A percentile compares a stretch with the other conserved stretches of the same genome.
phyloP scores from a whole-genome alignment of 495 filamentous ascomycete species.

The Penicillium soppii region DNA sequence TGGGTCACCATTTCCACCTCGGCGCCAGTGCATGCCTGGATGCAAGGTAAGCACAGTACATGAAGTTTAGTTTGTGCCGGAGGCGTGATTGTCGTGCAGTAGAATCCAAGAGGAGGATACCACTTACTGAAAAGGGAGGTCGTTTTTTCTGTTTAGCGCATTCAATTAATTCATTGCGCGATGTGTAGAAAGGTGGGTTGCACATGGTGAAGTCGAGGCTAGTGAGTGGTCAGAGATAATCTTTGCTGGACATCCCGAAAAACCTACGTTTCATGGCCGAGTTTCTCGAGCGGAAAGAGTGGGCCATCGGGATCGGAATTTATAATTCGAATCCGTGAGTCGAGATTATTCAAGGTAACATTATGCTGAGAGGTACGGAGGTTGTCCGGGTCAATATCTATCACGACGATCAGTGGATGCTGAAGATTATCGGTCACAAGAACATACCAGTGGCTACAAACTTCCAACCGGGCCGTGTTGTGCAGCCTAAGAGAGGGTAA shows the following conservation, averaged over 20 bases:
- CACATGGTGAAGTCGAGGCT: constrained; percentile 88
- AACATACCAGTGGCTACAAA: constrained; percentile 67
- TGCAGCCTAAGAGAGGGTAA: constrained; percentile 82
- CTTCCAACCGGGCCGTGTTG: constrained; percentile 63
- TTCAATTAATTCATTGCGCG: constrained; percentile 62
- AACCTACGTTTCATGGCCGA: constrained; percentile 51
- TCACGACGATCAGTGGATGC: constrained; percentile 7
- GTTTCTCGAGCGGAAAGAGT: constrained; percentile 56
- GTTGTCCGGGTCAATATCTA: constrained; percentile 77
- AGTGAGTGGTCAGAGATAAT: background rate
- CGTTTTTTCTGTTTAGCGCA: constrained; percentile 64
- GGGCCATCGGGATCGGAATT: constrained; percentile 47
- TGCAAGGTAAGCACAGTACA: background rate
- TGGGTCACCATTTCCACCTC: constrained; percentile 82
- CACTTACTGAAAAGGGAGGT: constrained; percentile 62
- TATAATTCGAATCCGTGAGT: constrained; percentile 63
- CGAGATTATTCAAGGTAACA: constrained; percentile 60
- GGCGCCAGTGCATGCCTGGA: constrained; percentile 72
- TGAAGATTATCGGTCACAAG: background rate
- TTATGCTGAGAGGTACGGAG: constrained; percentile 65
- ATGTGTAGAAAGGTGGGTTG: constrained; percentile 92
- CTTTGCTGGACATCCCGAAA: background rate
- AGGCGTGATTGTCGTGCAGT: background rate
- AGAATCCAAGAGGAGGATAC: background rate
- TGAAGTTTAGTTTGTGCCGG: background rate